A percentile compares a stretch with the other conserved stretches of the same genome.
These are phyloP conservation scores for Amorphotheca resinae DNA, from an alignment of 495 filamentous ascomycete species.

Conservation along the genomic window DNA sequence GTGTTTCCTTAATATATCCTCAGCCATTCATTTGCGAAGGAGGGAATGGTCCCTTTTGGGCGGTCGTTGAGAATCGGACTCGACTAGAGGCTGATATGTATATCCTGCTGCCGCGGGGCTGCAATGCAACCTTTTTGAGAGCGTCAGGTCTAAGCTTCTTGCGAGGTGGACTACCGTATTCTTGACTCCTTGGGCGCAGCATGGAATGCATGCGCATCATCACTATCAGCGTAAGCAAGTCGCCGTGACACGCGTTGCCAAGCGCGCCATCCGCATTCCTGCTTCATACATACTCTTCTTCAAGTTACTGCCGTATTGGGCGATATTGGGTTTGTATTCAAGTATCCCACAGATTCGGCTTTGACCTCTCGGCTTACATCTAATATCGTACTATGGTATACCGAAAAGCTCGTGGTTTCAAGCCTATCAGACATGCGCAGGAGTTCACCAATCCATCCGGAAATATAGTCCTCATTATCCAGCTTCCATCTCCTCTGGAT, in stretches of 20 bases:
- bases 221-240: slow-evolving; percentile 3
- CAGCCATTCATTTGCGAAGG: background rate
- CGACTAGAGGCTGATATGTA: background rate
- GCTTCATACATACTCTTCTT: background rate
- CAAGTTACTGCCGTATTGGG: background rate
- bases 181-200: background rate
- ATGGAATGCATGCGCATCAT: background rate
- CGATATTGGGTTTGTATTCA: background rate
- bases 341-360: background rate
- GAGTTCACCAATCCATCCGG: background rate
- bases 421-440: background rate
- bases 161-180: background rate
- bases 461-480: background rate
- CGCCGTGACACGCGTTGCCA: slow-evolving; percentile 12
- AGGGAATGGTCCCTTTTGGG: slow-evolving; percentile 1
- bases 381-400: background rate
- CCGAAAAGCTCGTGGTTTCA: background rate
- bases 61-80: background rate
- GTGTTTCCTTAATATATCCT: slow-evolving; percentile 2
- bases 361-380: background rate
- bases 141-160: no score
- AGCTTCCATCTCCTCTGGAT: background rate
- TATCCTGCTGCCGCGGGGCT: background rate
- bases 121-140: background rate
- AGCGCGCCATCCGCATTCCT: slow-evolving; percentile 3